These are phyloP conservation scores for Circinella minor DNA, from an alignment of 371 early-diverging fungal genomes.

Conservation along the genomic window DNA sequence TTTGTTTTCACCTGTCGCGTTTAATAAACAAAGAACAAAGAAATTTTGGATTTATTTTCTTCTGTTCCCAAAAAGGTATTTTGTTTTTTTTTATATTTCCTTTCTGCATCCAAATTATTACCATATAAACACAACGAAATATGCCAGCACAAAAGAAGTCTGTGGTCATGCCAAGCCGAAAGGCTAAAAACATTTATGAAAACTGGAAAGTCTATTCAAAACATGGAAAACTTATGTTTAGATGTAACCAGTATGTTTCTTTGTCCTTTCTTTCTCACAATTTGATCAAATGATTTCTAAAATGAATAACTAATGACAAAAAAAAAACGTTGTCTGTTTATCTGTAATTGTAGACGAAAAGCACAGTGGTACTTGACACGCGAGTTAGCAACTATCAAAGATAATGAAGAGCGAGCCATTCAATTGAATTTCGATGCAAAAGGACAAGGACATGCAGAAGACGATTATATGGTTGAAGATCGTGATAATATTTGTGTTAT, in stretches of 20 bases:
- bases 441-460: constrained; percentile 55
- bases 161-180: constrained; percentile 38
- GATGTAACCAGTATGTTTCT: constrained; percentile 43
- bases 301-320: background rate
- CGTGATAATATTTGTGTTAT: constrained; percentile 56
- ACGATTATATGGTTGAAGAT: constrained; percentile 63
- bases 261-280: background rate
- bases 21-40: too few species aligned
- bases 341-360: constrained; percentile 39
- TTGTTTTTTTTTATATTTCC: background rate
- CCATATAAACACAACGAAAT: background rate
- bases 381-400: constrained; percentile 32
- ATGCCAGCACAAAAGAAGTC: constrained; percentile 16
- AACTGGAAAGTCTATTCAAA: constrained; percentile 56
- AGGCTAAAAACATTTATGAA: constrained; percentile 40
- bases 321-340: too few species aligned
- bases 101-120: background rate
- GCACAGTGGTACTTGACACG: constrained; percentile 60
- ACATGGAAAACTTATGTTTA: constrained; percentile 52
- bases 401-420: constrained; percentile 43
- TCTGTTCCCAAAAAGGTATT: background rate
- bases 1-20: background rate
- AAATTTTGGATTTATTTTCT: background rate
- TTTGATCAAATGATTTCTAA: constrained; percentile 7
- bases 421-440: constrained; percentile 57